A percentile compares a stretch with the other conserved stretches of the same genome.
phyloP scores from a whole-genome alignment of 306 rosid genomes.

The Mimosa pudica region DNA sequence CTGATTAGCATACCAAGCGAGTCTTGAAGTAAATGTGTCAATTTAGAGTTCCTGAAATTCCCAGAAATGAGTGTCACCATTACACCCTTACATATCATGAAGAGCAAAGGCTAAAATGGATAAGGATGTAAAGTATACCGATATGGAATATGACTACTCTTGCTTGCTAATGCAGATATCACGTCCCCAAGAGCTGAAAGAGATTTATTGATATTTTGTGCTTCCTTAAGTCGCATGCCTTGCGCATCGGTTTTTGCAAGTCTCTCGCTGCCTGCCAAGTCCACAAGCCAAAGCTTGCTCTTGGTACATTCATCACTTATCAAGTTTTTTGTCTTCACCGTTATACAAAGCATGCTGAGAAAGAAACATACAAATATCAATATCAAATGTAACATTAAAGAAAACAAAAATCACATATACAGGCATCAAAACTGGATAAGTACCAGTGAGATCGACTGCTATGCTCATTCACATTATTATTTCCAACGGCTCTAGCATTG shows the following conservation, averaged over 20 bases:
- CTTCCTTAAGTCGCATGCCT: constrained; percentile 85
- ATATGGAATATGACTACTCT: constrained; percentile 85
- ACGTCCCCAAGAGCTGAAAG: constrained; percentile 96
- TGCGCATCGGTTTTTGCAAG: constrained; percentile 84
- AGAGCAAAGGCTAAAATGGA: constrained; percentile 11
- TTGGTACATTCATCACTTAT: constrained; percentile 72
- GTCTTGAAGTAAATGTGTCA: constrained; percentile 95
- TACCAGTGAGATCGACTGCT: constrained; percentile 96
- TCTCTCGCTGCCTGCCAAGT: constrained; percentile 95
- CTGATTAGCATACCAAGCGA: constrained; percentile 61
- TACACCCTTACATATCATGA: constrained; percentile 22
- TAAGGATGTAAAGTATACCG: constrained; percentile 48
- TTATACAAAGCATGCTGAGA: constrained; percentile 76
- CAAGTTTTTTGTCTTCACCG: constrained; percentile 77
- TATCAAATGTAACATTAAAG: background rate
- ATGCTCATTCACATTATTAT: constrained; percentile 84
- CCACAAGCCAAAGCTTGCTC: constrained; percentile 95
- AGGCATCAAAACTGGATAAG: background rate
- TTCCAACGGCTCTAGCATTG: constrained; percentile 84
- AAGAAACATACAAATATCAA: constrained; percentile 24
- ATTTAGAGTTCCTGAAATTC: constrained; percentile 79
- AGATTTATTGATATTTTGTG: constrained; percentile 84
- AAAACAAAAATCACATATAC: constrained; percentile 16
- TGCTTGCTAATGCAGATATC: constrained; percentile 78
- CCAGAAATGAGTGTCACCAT: constrained; percentile 29